Evolutionary conservation across 2,329 filamentous ascomycete species (phyloP).

Genomic region (Neopestalotiopsis sp.): DNA sequence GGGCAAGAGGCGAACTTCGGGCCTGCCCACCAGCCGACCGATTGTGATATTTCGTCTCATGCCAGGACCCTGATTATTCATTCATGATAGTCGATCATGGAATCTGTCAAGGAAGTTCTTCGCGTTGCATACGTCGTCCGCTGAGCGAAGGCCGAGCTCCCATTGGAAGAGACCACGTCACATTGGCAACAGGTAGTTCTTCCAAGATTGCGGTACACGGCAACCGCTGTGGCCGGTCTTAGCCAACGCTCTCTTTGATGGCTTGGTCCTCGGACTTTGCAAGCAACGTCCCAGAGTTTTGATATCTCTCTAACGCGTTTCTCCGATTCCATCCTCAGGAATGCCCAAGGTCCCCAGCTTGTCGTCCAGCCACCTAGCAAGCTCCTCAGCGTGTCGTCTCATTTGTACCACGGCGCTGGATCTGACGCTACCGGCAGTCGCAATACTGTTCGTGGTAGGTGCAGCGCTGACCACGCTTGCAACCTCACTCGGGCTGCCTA

Average conservation of each 20-base stretch:
- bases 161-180: background rate
- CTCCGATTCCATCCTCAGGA: slow-evolving; percentile 53
- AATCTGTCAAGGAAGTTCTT: background rate
- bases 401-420: slow-evolving; percentile 56
- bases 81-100: background rate
- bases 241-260: background rate
- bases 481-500: slow-evolving; percentile 48
- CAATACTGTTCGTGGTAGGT: slow-evolving; percentile 48
- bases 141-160: background rate
- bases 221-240: background rate
- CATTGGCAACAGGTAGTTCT: background rate
- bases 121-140: background rate
- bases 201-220: background rate
- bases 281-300: background rate
- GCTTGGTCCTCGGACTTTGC: background rate
- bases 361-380: slow-evolving; percentile 66
- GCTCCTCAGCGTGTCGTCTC: slow-evolving; percentile 62
- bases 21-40: background rate
- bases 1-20: background rate
- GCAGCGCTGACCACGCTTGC: slow-evolving; percentile 54
- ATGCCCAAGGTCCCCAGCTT: slow-evolving; percentile 59
- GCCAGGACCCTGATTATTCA: background rate
- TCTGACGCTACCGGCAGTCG: slow-evolving; percentile 40
- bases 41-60: background rate
- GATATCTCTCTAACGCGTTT: slow-evolving; percentile 8